Base-by-base conservation (phyloP, 2,329 filamentous ascomycete species). In the Colletotrichum lindemuthianum region DNA sequence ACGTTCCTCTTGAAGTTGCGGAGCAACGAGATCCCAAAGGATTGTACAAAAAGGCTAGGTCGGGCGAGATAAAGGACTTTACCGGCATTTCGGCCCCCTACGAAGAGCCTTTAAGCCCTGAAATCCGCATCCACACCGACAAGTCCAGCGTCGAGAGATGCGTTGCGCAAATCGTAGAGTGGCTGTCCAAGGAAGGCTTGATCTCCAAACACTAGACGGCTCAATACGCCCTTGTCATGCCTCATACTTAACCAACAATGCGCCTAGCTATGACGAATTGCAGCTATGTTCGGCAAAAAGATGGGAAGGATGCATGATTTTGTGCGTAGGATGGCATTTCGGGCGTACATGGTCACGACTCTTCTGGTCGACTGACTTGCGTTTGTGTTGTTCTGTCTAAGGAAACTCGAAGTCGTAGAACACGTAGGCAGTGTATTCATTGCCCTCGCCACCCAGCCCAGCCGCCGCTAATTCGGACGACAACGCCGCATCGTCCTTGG, bases 21-120 rank as follows among this genome's bases (percentile, higher is more conserved):
- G 95, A 98, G 87, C 85, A 95, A 86, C 89, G 96, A 68, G 96
- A 99, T 75, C 96, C 96, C 52, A 99, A 99, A 88, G 96, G 95
- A 6, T 82, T 98, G 66, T 99, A 99, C 82, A 97, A 97, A 86
- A 97, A 97, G 87, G 96, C 96, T 11, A 85, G 95, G 48, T 90
- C 92, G 55, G 96, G 96, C 48, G 89, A 96, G 78, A 98, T 98
- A 79, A 96, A 96, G 80, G 93, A 98, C 71, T 99, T 99, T 77
- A 99, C 96, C 2, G 96, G 96, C 60, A 93, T 98, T 73, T 94
- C 90, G 70, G 93, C 95, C 36, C 96, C 96, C 2, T 99, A 99
- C 77, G 96, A 99, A 86, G 92, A 88, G 67, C 96, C 96, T 6
- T 82, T 90, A 76, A 88, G 88, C 63, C 87, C 96, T 1, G 96